These are phyloP conservation scores for Diplocarpon rosae DNA, from an alignment of 2,329 filamentous ascomycete species.

Conservation along the genomic window DNA sequence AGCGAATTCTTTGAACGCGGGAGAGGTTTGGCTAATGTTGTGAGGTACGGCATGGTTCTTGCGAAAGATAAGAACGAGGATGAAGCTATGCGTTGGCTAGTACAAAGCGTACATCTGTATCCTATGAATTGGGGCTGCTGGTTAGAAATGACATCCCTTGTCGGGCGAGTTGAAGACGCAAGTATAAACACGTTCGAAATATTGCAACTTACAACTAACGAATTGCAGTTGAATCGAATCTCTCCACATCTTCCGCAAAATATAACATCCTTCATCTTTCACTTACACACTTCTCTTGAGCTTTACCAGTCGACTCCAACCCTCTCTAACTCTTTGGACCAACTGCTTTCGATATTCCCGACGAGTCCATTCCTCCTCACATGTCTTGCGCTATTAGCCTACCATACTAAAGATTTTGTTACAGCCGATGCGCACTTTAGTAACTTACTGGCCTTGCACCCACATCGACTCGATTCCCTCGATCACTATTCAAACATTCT, in stretches of 20 bases:
- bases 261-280: slow-evolving; percentile 88
- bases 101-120: slow-evolving; percentile 77
- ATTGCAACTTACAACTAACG: slow-evolving; percentile 23
- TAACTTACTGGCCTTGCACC: slow-evolving; percentile 65
- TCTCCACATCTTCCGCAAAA: slow-evolving; percentile 70
- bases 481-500: slow-evolving; percentile 97
- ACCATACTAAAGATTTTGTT: slow-evolving; percentile 78
- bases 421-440: slow-evolving; percentile 59
- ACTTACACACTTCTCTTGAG: slow-evolving; percentile 81
- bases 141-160: slow-evolving; percentile 78
- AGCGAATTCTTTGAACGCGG: slow-evolving; percentile 18
- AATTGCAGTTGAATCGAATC: slow-evolving; percentile 55
- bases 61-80: slow-evolving; percentile 84
- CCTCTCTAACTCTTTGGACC: slow-evolving; percentile 62
- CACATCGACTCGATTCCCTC: slow-evolving; percentile 70
- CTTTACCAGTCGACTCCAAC: slow-evolving; percentile 76
- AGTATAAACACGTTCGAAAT: slow-evolving; percentile 25
- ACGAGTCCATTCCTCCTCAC: slow-evolving; percentile 82
- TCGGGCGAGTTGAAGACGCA: slow-evolving; percentile 73
- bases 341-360: slow-evolving; percentile 77
- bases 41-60: slow-evolving; percentile 74
- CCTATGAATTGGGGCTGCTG: slow-evolving; percentile 97
- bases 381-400: slow-evolving; percentile 76
- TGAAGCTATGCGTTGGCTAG: slow-evolving; percentile 74
- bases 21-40: slow-evolving; percentile 10